Base-by-base conservation (phyloP, 495 filamentous ascomycete species). In the Platismatia glauca region DNA sequence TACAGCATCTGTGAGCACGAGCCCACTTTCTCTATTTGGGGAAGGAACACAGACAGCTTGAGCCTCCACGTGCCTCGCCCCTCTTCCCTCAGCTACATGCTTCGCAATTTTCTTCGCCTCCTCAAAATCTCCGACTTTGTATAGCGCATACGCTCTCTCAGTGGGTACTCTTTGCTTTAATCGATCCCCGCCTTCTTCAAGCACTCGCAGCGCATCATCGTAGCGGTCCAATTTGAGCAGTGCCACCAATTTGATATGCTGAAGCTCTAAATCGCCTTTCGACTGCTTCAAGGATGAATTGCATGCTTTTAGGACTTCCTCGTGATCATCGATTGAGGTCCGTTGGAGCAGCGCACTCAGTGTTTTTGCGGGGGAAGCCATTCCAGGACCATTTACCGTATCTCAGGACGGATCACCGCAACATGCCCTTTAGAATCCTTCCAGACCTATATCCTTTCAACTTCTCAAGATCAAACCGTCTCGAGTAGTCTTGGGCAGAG, bases 141-240 rank as follows among this genome's bases (percentile, higher is more conserved):
- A 99, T 27, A 96, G 78, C 22, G 89, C 87, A 79, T 99, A 99
- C 5, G 90, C 89, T 71, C 88, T 88, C 75, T 96, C 94, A 52
- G 96, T 73, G 15, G 77, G 68, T 33, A 88, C 92, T 41, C 71
- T 72, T 56, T 85, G 76, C 70, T 87, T 87, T 61, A 96, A 72
- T 57, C 72, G 74, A 66, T 87, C 78, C 39, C 87, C 89, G 52
- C 81, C 86, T 43, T 86, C 82, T 69, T 90, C 84, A 61, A 97
- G 81, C 38, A 84, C 82, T 50, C 84, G 85, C 56, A 96, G 78
- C 29, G 91, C 88, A 75, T 98, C 94, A 24, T 94, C 87, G 72
- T 87, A 97, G 62, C 92, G 90, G 71, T 99, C 95, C 57, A 97
- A 85, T 71, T 95, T 95, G 58, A 97, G 75, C 41, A 99, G 81